These are phyloP conservation scores for Suillus alpinus DNA, from an alignment of 768 basidiomycete species.

Conservation along the genomic window DNA sequence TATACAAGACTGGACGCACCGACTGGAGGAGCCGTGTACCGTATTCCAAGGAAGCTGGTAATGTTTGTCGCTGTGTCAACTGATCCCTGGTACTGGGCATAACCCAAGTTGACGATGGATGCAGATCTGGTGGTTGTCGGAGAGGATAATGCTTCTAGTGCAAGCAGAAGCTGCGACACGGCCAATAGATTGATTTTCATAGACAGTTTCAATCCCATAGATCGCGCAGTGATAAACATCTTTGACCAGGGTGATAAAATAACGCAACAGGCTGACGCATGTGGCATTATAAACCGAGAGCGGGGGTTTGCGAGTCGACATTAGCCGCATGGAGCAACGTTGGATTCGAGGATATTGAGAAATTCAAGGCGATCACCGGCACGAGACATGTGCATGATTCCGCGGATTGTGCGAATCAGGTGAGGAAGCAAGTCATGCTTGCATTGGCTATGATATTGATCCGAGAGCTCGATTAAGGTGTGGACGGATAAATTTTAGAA, in stretches of 20 bases:
- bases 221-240: background rate
- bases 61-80: constrained; percentile 12
- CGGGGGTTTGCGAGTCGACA: too few relatives aligned
- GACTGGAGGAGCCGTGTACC: constrained; percentile 22
- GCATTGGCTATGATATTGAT: too few relatives aligned
- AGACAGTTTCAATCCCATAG: background rate
- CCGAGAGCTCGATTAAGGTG: too few relatives aligned
- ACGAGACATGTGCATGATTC: too few relatives aligned
- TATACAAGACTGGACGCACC: constrained; percentile 9
- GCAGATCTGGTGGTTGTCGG: background rate
- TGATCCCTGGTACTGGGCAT: constrained; percentile 25
- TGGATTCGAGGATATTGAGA: too few relatives aligned
- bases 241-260: background rate
- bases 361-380: too few relatives aligned
- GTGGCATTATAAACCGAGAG: too few relatives aligned
- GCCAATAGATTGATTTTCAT: background rate
- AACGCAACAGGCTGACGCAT: too few relatives aligned
- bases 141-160: constrained; percentile 4
- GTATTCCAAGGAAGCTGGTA: constrained; percentile 25
- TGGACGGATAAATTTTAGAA: too few relatives aligned
- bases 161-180: constrained; percentile 7
- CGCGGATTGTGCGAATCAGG: too few relatives aligned
- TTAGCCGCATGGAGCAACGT: too few relatives aligned
- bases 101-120: constrained; percentile 23
- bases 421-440: too few relatives aligned